These are phyloP conservation scores for Coniochaeta ligniaria DNA, from an alignment of 2,329 filamentous ascomycete genomes.

Conservation along the genomic window DNA sequence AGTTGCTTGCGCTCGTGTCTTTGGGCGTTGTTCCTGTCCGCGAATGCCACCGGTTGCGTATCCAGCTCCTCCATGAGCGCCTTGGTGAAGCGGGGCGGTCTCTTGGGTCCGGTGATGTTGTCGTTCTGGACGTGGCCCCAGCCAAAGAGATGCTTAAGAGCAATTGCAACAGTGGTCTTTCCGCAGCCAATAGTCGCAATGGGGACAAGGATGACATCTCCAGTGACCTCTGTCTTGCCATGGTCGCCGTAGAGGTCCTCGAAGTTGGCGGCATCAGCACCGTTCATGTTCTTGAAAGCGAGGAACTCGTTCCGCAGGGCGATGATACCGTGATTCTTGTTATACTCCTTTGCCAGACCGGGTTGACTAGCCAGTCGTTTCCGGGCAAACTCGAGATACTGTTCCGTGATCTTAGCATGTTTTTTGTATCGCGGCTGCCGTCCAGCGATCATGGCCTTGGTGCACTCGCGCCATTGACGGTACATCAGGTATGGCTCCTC, in stretches of 20 bases:
- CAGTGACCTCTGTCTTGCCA: constrained; percentile 45
- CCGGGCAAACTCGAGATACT: constrained; percentile 80
- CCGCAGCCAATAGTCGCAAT: constrained; percentile 93
- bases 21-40: constrained; percentile 92
- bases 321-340: constrained; percentile 91
- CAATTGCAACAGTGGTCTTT: constrained; percentile 87
- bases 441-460: constrained; percentile 76
- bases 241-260: constrained; percentile 52
- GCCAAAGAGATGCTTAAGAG: constrained; percentile 72
- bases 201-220: constrained; percentile 76
- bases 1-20: constrained; percentile 82
- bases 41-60: constrained; percentile 66
- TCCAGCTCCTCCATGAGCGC: constrained; percentile 60
- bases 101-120: constrained; percentile 73
- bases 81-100: constrained; percentile 71
- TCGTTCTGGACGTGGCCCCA: constrained; percentile 97
- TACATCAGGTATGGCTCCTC: constrained; percentile 99
- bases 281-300: constrained; percentile 73
- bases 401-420: constrained; percentile 80
- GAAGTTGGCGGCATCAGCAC: constrained; percentile 77
- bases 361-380: constrained; percentile 64
- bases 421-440: constrained; percentile 74
- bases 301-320: constrained; percentile 83
- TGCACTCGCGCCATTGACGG: constrained; percentile 96
- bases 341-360: constrained; percentile 63